A percentile compares a stretch with the other conserved stretches of the same genome.
Evolutionary conservation across 2,329 filamentous ascomycete genomes (phyloP).

Genomic region (Botrytis medusae): DNA sequence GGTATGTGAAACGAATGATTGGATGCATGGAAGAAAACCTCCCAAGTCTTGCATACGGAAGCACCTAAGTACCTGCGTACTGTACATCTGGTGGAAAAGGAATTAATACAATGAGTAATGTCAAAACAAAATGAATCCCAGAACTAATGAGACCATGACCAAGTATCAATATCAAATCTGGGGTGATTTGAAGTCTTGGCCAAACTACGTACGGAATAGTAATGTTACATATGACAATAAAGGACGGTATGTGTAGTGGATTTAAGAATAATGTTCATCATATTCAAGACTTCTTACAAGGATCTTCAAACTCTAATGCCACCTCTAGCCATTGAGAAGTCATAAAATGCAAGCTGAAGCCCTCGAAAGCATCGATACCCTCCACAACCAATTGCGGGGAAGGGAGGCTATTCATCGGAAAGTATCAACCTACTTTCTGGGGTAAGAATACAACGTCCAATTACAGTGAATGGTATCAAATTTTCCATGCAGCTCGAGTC

Average conservation of each 20-base stretch:
- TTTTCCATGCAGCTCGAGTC: slow-evolving; percentile 7
- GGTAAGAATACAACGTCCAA: not conserved
- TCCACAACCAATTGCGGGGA: slow-evolving; percentile 12
- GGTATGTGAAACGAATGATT: not conserved
- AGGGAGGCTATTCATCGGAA: not conserved
- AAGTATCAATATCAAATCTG: not conserved
- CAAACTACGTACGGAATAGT: not conserved
- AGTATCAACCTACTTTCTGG: not conserved
- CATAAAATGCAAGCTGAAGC: not conserved
- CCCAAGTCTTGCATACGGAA: not conserved
- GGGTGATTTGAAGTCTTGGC: not conserved
- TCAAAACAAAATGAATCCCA: not conserved
- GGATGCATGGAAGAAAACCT: not conserved
- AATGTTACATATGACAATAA: slow-evolving; percentile 3
- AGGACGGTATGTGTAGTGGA: not conserved
- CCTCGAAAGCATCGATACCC: not conserved
- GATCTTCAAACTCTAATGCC: not conserved
- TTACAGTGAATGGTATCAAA: not conserved
- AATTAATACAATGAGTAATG: not conserved
- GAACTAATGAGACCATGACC: slow-evolving; percentile 7
- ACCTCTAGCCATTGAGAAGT: not conserved
- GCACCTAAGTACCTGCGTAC: not conserved
- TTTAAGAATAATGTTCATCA: not conserved
- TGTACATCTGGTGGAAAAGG: not conserved
- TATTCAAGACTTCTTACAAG: not conserved